phyloP scores from a whole-genome alignment of 2,329 filamentous ascomycete species.

The Purpureocillium lavendulum region DNA sequence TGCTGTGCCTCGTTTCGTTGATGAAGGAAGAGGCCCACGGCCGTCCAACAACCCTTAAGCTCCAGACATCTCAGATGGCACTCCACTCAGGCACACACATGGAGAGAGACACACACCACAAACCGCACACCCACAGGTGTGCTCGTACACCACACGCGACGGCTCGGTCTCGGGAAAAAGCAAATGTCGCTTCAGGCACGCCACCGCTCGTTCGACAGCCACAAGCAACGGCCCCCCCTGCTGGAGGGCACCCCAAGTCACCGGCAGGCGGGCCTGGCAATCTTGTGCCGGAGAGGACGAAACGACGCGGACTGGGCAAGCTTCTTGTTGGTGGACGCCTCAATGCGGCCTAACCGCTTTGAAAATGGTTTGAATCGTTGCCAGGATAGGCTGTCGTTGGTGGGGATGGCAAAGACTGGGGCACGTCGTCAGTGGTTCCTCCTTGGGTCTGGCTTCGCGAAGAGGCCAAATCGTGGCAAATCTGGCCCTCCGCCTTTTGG shows the following conservation, averaged over 20 bases:
- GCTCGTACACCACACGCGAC: neutral
- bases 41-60: neutral
- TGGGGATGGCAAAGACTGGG: neutral
- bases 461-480: too few relatives aligned
- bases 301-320: too few relatives aligned
- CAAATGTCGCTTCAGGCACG: neutral
- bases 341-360: neutral
- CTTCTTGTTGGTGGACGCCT: neutral
- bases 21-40: neutral
- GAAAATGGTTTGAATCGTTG: neutral
- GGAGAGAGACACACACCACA: too few relatives aligned
- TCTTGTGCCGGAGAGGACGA: too few relatives aligned
- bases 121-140: too few relatives aligned
- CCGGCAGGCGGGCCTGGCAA: too few relatives aligned
- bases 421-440: neutral
- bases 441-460: neutral
- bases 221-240: neutral
- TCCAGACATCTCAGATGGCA: constrained; percentile 2
- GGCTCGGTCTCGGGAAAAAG: constrained; percentile 1
- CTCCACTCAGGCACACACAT: constrained; percentile 1
- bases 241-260: too few relatives aligned
- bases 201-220: neutral
- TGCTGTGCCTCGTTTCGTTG: neutral
- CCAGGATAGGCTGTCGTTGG: neutral
- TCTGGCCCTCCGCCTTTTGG: too few relatives aligned